A percentile compares a stretch with the other conserved stretches of the same genome.
phyloP scores from a whole-genome alignment of 768 basidiomycete genomes.

The Hydnomerulius pinastri region DNA sequence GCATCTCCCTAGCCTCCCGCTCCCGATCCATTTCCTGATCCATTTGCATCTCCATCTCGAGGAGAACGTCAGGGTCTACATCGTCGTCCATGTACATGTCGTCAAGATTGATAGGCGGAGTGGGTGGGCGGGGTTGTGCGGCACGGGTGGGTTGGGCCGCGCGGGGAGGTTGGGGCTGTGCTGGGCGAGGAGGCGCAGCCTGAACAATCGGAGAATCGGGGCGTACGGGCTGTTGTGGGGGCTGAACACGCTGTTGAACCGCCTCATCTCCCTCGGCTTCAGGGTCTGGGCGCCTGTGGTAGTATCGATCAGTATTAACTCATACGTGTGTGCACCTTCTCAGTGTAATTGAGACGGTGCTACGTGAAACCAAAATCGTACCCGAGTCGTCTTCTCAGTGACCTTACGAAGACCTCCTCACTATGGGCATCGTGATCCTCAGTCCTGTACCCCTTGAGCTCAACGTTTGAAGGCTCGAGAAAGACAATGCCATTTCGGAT shows the following conservation, averaged over 20 bases:
- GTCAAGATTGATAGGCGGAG: slow-evolving; percentile 16
- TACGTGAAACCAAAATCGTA: slow-evolving; percentile 34
- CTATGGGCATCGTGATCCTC: slow-evolving; percentile 66
- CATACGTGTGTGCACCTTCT: not conserved
- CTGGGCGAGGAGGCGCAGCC: slow-evolving; percentile 19
- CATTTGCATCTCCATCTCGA: slow-evolving; percentile 21
- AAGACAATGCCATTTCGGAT: slow-evolving; percentile 74
- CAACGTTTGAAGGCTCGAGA: slow-evolving; percentile 70
- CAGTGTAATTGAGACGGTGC: not conserved
- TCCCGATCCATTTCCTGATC: slow-evolving; percentile 13
- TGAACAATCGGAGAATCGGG: slow-evolving; percentile 1
- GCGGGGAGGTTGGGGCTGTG: slow-evolving; percentile 2
- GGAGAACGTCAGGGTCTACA: slow-evolving; percentile 31
- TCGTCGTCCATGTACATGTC: slow-evolving; percentile 29
- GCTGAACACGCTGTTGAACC: slow-evolving; percentile 10
- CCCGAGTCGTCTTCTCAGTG: slow-evolving; percentile 69
- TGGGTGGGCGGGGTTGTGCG: slow-evolving; percentile 5
- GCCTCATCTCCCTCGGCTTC: slow-evolving; percentile 11
- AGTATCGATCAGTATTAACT: not conserved
- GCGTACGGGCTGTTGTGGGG: slow-evolving; percentile 17
- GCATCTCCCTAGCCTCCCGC: not conserved
- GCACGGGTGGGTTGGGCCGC: slow-evolving; percentile 13
- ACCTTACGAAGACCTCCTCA: slow-evolving; percentile 58
- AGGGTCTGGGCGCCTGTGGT: slow-evolving; percentile 28
- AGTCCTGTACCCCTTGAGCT: slow-evolving; percentile 58